These are phyloP conservation scores for Eustoma russellianum DNA, from an alignment of 257 asterid genomes.

Conservation along the genomic window DNA sequence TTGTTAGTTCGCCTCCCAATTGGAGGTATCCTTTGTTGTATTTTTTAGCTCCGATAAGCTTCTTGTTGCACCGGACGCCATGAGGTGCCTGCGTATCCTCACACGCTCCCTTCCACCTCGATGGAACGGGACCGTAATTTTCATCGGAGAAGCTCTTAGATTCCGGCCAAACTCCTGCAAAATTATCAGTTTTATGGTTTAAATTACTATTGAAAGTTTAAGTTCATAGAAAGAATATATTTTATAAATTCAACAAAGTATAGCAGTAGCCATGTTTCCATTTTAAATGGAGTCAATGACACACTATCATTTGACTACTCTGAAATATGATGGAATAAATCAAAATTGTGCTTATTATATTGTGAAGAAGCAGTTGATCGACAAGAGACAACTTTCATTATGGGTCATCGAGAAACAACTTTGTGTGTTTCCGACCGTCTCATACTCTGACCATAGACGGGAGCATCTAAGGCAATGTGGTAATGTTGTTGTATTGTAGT, in stretches of 20 bases:
- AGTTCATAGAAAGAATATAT: slow-evolving; percentile 1
- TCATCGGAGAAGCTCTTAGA: slow-evolving; percentile 62
- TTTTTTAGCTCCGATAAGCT: slow-evolving; percentile 72
- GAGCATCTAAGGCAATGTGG: too few species aligned
- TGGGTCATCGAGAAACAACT: too few species aligned
- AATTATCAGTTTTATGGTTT: background rate
- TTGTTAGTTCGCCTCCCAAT: background rate
- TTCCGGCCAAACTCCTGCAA: slow-evolving; percentile 76
- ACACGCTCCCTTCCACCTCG: slow-evolving; percentile 72
- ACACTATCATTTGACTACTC: too few species aligned
- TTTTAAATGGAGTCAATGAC: too few species aligned
- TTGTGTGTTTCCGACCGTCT: too few species aligned
- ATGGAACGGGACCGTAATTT: slow-evolving; percentile 60
- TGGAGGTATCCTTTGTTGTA: slow-evolving; percentile 44
- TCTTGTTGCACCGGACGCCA: slow-evolving; percentile 57
- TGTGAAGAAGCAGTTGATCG: too few species aligned
- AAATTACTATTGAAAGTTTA: background rate
- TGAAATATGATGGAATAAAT: too few species aligned
- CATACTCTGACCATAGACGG: too few species aligned
- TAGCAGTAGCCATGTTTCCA: too few species aligned
- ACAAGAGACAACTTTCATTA: too few species aligned
- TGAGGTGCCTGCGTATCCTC: slow-evolving; percentile 13
- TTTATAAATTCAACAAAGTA: background rate
- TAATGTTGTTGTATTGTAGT: too few species aligned
- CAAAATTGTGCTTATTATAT: too few species aligned